Evolutionary conservation across 306 rosid species (phyloP), one percentile per base, ranked within the genome.

Genomic region (Cicer bijugum): DNA sequence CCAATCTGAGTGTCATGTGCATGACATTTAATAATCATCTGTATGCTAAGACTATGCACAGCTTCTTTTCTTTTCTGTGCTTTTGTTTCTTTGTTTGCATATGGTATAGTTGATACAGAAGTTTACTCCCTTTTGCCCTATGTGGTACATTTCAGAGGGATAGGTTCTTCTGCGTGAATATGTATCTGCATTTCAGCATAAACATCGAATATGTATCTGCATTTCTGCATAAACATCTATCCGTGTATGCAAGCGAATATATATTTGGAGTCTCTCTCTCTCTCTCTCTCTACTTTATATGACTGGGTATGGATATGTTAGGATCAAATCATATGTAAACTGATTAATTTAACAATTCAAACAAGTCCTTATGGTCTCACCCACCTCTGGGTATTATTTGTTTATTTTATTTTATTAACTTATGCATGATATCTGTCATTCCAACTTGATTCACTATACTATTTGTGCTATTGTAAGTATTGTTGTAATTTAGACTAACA

Each of bases 301-400:
- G 67, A 45, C 7, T 3, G 57, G 35, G 59, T 37, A 6, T 33
- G 15, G 20, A 42, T 61, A 23, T 74, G 37, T 44, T 53, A 51
- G 37, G 55, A 33, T 69, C 74, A 76, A 64, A 71, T 46, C 59
- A 64, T 75, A 15, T 12, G 75, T 23, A 45, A 66, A 33, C 67
- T 42, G 66, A 23, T 45, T 43, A 66, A n/a, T 10, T 46, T n/a
- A 43, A 33, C 50, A 51, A 45, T 67, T 12, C 64, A 35, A 50
- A 61, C 51, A 55, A 51, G 68, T 62, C 63, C 80, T 78, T 46
- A 56, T 48, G 68, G 50, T 63, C 83, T 78, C 46, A 64, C 68
- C 53, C 68, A 67, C 76, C 51, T 6, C 44, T 28, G 60, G 53
- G 6, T 57, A 71, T 66, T 73, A 16, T 52, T 46, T 64, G 2